Evolutionary conservation across 805 yeast species (phyloP).

Genomic region (Candida maris): DNA sequence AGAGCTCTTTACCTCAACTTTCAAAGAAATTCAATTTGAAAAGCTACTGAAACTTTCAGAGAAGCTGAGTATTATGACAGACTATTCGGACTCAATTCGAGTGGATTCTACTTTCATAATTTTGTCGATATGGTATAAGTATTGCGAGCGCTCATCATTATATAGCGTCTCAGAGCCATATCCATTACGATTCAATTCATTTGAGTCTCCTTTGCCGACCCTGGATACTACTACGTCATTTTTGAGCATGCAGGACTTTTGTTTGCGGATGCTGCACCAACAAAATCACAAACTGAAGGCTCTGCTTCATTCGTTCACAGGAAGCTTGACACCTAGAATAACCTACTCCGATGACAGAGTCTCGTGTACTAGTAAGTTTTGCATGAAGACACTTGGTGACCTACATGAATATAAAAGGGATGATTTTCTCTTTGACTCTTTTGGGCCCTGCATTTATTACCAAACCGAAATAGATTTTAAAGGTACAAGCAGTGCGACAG

Average conservation of each 20-base stretch:
- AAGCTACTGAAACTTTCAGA: conserved; percentile 4
- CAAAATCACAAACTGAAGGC: background rate
- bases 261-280: background rate
- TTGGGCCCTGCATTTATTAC: background rate
- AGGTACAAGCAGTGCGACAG: conserved; percentile 4
- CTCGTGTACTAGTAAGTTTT: conserved; percentile 13
- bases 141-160: conserved; percentile 2
- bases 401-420: conserved; percentile 2
- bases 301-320: background rate
- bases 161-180: background rate
- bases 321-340: conserved; percentile 2
- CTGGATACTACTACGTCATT: conserved; percentile 3
- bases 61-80: conserved; percentile 1
- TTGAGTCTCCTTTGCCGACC: background rate
- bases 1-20: conserved; percentile 1
- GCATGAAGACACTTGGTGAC: conserved; percentile 2
- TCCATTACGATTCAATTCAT: background rate
- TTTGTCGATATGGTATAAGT: conserved; percentile 16
- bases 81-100: conserved; percentile 5
- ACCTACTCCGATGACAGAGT: background rate
- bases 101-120: conserved; percentile 11
- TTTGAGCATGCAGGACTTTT: conserved; percentile 9
- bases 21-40: conserved; percentile 2
- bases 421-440: background rate
- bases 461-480: conserved; percentile 10